These are phyloP conservation scores for Exophiala sp. DNA, from an alignment of 2,329 filamentous ascomycete species.

Conservation along the genomic window DNA sequence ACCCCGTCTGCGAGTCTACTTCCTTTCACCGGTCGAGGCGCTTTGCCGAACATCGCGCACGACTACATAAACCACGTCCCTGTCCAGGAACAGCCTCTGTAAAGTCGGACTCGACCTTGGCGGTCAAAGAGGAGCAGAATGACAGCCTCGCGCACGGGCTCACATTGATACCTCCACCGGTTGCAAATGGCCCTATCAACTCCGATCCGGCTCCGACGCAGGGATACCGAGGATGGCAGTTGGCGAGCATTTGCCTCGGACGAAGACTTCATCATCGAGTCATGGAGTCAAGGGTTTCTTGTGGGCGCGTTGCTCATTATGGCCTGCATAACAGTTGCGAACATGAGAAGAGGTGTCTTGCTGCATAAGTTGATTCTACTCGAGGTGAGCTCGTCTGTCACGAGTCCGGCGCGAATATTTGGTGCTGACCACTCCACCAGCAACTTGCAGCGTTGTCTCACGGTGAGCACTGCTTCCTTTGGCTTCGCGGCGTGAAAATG, in stretches of 20 bases:
- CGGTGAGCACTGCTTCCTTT: conserved; percentile 7
- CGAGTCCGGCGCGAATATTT: not conserved
- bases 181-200: conserved; percentile 11
- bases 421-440: conserved; percentile 13
- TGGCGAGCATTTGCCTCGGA: conserved; percentile 25
- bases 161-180: not conserved
- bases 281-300: conserved; percentile 43
- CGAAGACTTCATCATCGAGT: conserved; percentile 35
- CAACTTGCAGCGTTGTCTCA: conserved; percentile 24
- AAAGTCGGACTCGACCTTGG: not conserved
- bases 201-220: conserved; percentile 8
- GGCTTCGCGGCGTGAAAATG: not conserved
- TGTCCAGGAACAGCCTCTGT: not conserved
- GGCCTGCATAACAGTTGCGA: conserved; percentile 42
- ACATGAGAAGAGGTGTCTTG: conserved; percentile 40
- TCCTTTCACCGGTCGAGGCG: too few relatives aligned
- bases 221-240: conserved; percentile 16
- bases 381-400: conserved; percentile 33
- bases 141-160: not conserved
- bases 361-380: conserved; percentile 44
- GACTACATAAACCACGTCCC: not conserved
- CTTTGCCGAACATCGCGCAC: too few relatives aligned
- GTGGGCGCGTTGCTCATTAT: conserved; percentile 44
- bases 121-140: not conserved
- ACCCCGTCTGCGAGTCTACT: too few relatives aligned